Evolutionary conservation across 2,329 filamentous ascomycete species (phyloP), one percentile per base, ranked within the genome.

Genomic region (Alternaria infectoria): DNA sequence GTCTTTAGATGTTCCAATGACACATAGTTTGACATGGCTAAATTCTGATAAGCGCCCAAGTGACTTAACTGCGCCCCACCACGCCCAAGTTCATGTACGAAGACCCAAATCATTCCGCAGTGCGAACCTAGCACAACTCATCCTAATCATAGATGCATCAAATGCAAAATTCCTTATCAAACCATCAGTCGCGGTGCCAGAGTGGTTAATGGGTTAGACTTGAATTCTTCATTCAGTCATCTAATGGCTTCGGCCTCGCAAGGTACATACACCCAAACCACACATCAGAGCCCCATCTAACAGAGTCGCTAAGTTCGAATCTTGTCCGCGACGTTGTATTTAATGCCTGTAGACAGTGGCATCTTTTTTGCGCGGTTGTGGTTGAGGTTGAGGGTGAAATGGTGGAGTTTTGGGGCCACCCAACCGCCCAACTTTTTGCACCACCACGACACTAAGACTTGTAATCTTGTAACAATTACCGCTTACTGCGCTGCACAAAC

Each of bases 171-270:
- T 32, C 6, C 13, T 32, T 8, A 57, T 57, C 59, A n/a, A 62
- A 57, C 57, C 57, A 67, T 57, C 55, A 45, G 77, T 69, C 74
- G 67, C 32, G 52, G 69, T 80, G 77, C 75, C 77, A 79, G 77
- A 80, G 78, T 80, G 77, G 78, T 80, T 79, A 79, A 79, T 78
- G 78, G 74, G 78, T 79, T 78, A 79, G 78, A 79, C 78, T 80
- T 79, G 78, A 80, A 80, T 76, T 44, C 56, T 40, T 25, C 45
- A 51, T 76, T 78, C 70, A 74, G 77, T 72, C 62, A 80, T 80
- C 78, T 79, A 78, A 80, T 80, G 78, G 74, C 78, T 79, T 80
- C 77, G 78, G 78, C 73, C 77, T 70, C 78, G 75, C 74, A 76
- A 69, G 78, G 32, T 80, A 79, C 77, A 36, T 36, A n/a, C 1